These are phyloP conservation scores for Canariomyces notabilis DNA, from an alignment of 2,329 filamentous ascomycete genomes.

Conservation along the genomic window DNA sequence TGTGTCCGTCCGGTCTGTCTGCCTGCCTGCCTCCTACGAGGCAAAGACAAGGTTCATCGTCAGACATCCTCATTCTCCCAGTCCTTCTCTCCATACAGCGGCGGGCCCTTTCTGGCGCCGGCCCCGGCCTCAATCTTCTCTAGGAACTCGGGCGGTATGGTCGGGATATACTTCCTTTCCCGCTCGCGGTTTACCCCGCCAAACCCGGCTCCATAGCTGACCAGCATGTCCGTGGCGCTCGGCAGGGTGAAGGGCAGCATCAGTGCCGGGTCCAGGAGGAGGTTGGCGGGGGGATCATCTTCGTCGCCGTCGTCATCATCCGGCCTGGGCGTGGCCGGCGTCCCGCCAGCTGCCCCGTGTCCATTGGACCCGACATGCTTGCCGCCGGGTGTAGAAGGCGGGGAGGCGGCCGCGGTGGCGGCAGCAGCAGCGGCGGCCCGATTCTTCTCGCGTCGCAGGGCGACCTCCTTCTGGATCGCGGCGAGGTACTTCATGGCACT, in stretches of 20 bases:
- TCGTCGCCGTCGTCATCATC: constrained; percentile 51
- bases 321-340: constrained; percentile 27
- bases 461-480: constrained; percentile 70
- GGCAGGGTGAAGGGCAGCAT: constrained; percentile 95
- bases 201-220: constrained; percentile 91
- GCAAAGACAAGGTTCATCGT: too few relatives aligned
- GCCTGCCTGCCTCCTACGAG: too few relatives aligned
- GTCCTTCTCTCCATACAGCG: constrained; percentile 59
- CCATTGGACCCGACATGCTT: constrained; percentile 38
- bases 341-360: too few relatives aligned
- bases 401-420: constrained; percentile 36
- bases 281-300: constrained; percentile 64
- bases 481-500: constrained; percentile 81
- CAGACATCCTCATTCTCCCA: constrained; percentile 58
- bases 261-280: constrained; percentile 81
- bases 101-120: constrained; percentile 35
- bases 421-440: constrained; percentile 44
- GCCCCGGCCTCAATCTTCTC: constrained; percentile 69
- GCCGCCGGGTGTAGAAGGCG: constrained; percentile 40
- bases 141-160: constrained; percentile 88
- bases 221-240: constrained; percentile 94
- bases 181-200: constrained; percentile 87
- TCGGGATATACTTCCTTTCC: constrained; percentile 92
- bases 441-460: constrained; percentile 52
- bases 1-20: too few relatives aligned